Evolutionary conservation across 306 rosid genomes (phyloP), one percentile per base, ranked within the genome.

Genomic region (Prunus dulcis): DNA sequence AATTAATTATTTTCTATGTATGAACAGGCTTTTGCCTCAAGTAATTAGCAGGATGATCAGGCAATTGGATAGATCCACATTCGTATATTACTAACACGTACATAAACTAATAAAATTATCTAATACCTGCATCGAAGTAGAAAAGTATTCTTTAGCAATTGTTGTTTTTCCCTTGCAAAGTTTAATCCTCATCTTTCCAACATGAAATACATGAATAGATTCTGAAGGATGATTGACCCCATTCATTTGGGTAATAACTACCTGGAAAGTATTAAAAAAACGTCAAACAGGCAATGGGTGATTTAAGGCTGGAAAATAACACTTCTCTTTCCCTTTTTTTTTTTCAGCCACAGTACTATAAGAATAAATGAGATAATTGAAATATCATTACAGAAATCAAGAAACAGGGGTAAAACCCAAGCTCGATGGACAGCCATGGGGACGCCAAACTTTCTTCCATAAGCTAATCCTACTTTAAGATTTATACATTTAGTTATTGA

Each of bases 161-260:
- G 93, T 87, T 57, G 88, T 67, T 78, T 85, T 91, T 68, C 91
- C 96, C 79, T 88, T 91, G 83, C 88, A 80, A 53, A 93, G 88
- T 79, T 93, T 93, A 87, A 93, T 89, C 83, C 98, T 87, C 98
- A 93, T 93, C 81, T 89, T 91, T 76, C 98, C 98, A 62, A 91
- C 88, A 81, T 93, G 90, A 78, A 93, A 87, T 30, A 67, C 85
- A 80, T 93, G 97, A 65, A 93, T 89, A n/a, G 97, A 88, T 79
- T 93, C 97, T 7, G 84, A 81, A 52, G 85, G 78, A 77, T 85
- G 85, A 71, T 84, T 79, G 57, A 70, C 82, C 34, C 91, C 97
- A 78, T 91, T 92, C 89, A 84, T 87, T 79, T 91, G 97, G 76
- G 98, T 88, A 64, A 89, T 87, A 68, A 89, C 89, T 28, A 91